phyloP scores from a whole-genome alignment of 176 grass and related monocot species.

The Avena insularis region DNA sequence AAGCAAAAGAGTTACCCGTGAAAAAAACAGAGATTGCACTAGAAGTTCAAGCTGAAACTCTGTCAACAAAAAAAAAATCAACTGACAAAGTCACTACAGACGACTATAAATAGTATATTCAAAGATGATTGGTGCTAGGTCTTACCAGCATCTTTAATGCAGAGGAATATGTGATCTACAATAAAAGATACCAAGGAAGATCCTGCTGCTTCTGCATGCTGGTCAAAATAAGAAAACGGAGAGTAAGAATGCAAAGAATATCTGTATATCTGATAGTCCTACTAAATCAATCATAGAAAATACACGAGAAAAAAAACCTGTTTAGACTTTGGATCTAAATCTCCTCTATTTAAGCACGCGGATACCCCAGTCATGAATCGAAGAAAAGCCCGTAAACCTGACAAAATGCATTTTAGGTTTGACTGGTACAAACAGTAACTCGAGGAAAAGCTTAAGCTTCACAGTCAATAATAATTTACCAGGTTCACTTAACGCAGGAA shows the following conservation, averaged over 20 bases:
- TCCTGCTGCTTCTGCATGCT: slow-evolving; percentile 86
- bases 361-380: slow-evolving; percentile 95
- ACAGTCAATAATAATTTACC: slow-evolving; percentile 53
- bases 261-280: background rate
- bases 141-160: slow-evolving; percentile 98
- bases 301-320: slow-evolving; percentile 60
- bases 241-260: slow-evolving; percentile 43
- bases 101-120: slow-evolving; percentile 22
- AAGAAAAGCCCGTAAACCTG: slow-evolving; percentile 93
- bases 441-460: slow-evolving; percentile 41
- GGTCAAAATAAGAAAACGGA: slow-evolving; percentile 46
- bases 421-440: slow-evolving; percentile 32
- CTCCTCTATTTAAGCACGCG: slow-evolving; percentile 94
- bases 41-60: slow-evolving; percentile 99
- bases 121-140: slow-evolving; percentile 28
- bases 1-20: slow-evolving; percentile 64
- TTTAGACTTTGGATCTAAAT: slow-evolving; percentile 84
- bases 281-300: slow-evolving; percentile 40
- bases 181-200: slow-evolving; percentile 98
- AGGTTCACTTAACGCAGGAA: slow-evolving; percentile 98
- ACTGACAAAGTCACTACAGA: slow-evolving; percentile 49
- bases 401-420: slow-evolving; percentile 41
- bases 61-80: slow-evolving; percentile 51
- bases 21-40: slow-evolving; percentile 97
- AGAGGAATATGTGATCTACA: slow-evolving; percentile 98